These are phyloP conservation scores for Monilinia fructicola DNA, from an alignment of 2,329 filamentous ascomycete genomes.

Conservation along the genomic window DNA sequence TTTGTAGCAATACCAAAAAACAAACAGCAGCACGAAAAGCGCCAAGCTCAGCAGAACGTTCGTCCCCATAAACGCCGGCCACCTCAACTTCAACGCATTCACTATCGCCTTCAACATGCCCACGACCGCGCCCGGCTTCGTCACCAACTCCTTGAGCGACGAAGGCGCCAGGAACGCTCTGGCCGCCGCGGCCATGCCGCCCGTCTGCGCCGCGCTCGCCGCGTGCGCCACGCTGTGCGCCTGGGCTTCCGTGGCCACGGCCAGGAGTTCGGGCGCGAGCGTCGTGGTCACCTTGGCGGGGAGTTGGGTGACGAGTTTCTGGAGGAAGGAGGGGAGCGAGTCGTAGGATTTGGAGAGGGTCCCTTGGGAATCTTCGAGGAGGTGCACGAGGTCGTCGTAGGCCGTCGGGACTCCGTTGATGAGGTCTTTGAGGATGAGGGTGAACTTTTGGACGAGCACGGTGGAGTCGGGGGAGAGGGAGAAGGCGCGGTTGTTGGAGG, in stretches of 20 bases:
- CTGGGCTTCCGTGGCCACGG: conserved; percentile 73
- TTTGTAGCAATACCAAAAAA: conserved; percentile 98
- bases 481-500: conserved; percentile 82
- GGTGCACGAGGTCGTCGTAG: conserved; percentile 75
- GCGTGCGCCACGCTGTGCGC: conserved; percentile 28
- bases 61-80: conserved; percentile 87
- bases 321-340: conserved; percentile 72
- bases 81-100: conserved; percentile 79
- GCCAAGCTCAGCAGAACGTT: conserved; percentile 90
- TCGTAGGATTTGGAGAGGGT: conserved; percentile 60
- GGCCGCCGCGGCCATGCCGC: conserved; percentile 53
- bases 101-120: conserved; percentile 87
- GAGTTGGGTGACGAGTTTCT: conserved; percentile 82
- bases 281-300: conserved; percentile 76
- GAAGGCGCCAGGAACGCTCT: conserved; percentile 69
- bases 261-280: conserved; percentile 78
- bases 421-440: conserved; percentile 85
- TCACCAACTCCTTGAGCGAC: conserved; percentile 75
- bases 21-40: conserved; percentile 79
- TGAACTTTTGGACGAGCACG: conserved; percentile 80
- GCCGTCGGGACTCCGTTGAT: conserved; percentile 91
- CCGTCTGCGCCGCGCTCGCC: conserved; percentile 26
- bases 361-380: conserved; percentile 62
- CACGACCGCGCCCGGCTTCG: conserved; percentile 82
- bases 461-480: conserved; percentile 81